Conservation (phyloP, 306 rosid species). For the Dryas alaskensis region DNA sequence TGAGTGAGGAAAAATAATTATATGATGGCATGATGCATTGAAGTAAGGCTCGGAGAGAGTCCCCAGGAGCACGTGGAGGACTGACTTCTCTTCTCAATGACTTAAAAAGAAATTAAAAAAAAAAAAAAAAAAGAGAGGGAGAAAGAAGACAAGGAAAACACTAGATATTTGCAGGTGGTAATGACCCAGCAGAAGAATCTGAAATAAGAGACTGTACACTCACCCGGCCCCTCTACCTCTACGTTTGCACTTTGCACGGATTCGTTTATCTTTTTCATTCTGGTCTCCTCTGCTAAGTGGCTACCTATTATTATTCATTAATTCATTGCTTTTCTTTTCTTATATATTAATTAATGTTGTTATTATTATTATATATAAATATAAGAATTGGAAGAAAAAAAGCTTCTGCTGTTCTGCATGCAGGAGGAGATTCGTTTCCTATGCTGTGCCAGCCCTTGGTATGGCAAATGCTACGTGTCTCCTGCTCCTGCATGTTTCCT, state of each 20-base stretch:
- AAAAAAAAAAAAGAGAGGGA: not conserved
- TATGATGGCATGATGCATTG: constrained; percentile 6
- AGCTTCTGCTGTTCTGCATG: not conserved
- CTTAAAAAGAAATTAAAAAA: constrained; percentile 26
- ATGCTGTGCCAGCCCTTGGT: no score
- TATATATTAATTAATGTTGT: not conserved
- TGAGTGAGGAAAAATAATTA: constrained; percentile 19
- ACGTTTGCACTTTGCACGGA: not conserved
- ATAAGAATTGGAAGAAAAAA: constrained; percentile 10
- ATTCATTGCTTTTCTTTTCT: no score
- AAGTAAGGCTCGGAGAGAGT: constrained; percentile 31
- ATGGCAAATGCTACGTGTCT: not conserved
- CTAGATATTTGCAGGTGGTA: not conserved
- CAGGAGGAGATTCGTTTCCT: not conserved
- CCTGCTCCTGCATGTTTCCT: not conserved
- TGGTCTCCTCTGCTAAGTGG: not conserved
- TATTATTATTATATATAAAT: not conserved
- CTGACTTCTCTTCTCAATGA: constrained; percentile 34
- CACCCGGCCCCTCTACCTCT: not conserved
- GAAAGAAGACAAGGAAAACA: not conserved
- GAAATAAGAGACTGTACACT: not conserved
- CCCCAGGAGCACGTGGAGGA: constrained; percentile 73
- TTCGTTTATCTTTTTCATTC: not conserved
- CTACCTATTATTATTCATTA: not conserved
- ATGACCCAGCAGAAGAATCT: constrained; percentile 1